phyloP scores from a whole-genome alignment of 345 rosid genomes.

The Eucalyptus melliodora region DNA sequence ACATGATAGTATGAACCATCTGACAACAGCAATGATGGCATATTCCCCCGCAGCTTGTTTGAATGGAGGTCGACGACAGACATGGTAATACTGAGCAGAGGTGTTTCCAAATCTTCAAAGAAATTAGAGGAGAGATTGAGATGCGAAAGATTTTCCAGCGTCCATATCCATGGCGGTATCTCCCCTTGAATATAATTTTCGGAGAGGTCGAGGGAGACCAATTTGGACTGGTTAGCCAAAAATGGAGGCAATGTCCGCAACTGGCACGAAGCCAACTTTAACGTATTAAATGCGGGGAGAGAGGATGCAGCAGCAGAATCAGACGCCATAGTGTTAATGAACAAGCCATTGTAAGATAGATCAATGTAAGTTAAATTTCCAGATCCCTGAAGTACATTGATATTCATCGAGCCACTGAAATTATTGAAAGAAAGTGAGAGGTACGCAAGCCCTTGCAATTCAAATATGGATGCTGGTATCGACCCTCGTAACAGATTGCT shows the following conservation, averaged over 20 bases:
- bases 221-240: slow-evolving; percentile 2
- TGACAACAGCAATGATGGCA: neutral
- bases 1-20: neutral
- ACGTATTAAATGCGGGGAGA: neutral
- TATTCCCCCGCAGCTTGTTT: neutral
- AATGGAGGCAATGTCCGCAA: slow-evolving; percentile 12
- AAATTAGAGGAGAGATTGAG: slow-evolving; percentile 16
- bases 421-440: slow-evolving; percentile 30
- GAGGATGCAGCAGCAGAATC: neutral
- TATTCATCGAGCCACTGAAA: slow-evolving; percentile 14
- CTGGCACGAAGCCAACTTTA: slow-evolving; percentile 34
- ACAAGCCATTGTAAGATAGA: slow-evolving; percentile 29
- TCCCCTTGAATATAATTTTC: slow-evolving; percentile 18
- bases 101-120: neutral
- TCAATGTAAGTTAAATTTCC: slow-evolving; percentile 8
- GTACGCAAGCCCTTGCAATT: neutral
- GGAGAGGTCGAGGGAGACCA: slow-evolving; percentile 22
- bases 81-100: neutral
- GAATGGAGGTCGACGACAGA: neutral
- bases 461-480: neutral
- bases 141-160: neutral
- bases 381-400: slow-evolving; percentile 6
- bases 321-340: neutral
- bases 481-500: slow-evolving; percentile 19
- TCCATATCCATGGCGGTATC: slow-evolving; percentile 36